Conservation (phyloP, 805 yeast genomes). For the Saturnispora sekii region DNA sequence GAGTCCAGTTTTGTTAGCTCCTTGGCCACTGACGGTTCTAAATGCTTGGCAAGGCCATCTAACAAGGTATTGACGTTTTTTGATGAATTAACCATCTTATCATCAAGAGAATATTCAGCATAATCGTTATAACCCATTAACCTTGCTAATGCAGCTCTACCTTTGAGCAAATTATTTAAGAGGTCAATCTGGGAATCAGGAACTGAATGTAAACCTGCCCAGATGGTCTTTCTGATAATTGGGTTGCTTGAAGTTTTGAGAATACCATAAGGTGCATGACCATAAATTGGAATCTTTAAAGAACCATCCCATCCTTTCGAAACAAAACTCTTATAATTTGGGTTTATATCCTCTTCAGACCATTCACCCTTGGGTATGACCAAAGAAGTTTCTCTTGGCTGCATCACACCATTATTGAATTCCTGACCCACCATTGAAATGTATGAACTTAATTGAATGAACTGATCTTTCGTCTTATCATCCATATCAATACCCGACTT, state of each 20-base stretch:
- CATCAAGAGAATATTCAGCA: constrained; percentile 73
- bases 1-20: constrained; percentile 44
- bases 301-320: constrained; percentile 29
- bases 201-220: constrained; percentile 67
- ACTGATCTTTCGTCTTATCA: constrained; percentile 49
- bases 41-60: constrained; percentile 42
- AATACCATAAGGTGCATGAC: constrained; percentile 55
- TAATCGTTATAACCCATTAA: constrained; percentile 62
- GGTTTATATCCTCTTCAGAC: constrained; percentile 22
- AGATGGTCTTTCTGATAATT: constrained; percentile 51
- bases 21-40: constrained; percentile 41
- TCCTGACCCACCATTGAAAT: constrained; percentile 77
- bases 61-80: constrained; percentile 66
- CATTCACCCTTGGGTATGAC: constrained; percentile 22
- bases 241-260: constrained; percentile 49
- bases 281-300: constrained; percentile 46
- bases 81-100: constrained; percentile 83
- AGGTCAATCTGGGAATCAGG: constrained; percentile 50
- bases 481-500: constrained; percentile 84
- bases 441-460: constrained; percentile 69
- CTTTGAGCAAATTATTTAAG: constrained; percentile 49
- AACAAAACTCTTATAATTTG: constrained; percentile 17
- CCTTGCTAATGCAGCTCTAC: constrained; percentile 61
- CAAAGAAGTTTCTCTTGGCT: constrained; percentile 20
- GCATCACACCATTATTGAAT: constrained; percentile 45